phyloP scores from a whole-genome alignment of 768 basidiomycete species.

The Naganishia vaughanmartiniae region DNA sequence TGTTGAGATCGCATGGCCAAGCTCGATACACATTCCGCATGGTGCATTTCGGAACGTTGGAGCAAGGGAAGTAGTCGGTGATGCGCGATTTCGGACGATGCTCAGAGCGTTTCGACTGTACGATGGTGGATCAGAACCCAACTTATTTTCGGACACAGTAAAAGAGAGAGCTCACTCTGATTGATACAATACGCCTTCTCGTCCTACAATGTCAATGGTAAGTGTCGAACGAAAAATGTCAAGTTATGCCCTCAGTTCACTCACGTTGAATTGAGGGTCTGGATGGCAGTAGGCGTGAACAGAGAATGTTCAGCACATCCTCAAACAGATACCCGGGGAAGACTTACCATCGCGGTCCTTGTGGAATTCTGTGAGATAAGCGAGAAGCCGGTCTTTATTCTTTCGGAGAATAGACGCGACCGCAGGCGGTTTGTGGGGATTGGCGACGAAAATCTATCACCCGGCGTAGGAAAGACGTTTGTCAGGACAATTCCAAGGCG shows the following conservation, averaged over 20 bases:
- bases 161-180: constrained; percentile 58
- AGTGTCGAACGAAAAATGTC: constrained; percentile 75
- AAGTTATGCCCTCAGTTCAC: constrained; percentile 59
- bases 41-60: no score
- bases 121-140: neutral
- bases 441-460: constrained; percentile 93
- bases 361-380: constrained; percentile 88
- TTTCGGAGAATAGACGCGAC: constrained; percentile 84
- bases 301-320: neutral
- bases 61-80: no score
- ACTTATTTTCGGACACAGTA: neutral
- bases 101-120: constrained; percentile 2
- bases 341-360: constrained; percentile 89
- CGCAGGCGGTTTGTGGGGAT: constrained; percentile 96
- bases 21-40: no score
- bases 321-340: neutral
- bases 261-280: constrained; percentile 47
- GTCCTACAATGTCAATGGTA: constrained; percentile 56
- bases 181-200: constrained; percentile 95
- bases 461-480: neutral
- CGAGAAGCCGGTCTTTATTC: constrained; percentile 89
- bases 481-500: neutral
- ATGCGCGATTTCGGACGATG: no score
- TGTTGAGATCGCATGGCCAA: no score
- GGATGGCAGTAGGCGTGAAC: neutral